Percentiles rank a stretch among this genome's conserved stretches.
phyloP scores from a whole-genome alignment of 1,284 basidiomycete genomes.

The Cutaneotrichosporon sp. region DNA sequence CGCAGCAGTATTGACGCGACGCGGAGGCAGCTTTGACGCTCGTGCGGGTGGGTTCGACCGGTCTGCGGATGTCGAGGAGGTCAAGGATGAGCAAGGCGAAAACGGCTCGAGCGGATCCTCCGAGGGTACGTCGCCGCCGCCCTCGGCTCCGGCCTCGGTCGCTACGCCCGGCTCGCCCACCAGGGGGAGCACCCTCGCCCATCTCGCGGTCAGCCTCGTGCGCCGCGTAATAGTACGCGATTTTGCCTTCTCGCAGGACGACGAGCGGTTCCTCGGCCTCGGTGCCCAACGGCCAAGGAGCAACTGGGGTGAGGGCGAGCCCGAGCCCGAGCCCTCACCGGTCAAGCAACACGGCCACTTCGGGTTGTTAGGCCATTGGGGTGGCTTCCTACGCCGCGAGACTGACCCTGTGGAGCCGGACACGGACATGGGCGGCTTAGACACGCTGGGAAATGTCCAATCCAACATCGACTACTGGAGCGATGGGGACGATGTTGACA shows the following conservation, averaged over 20 bases:
- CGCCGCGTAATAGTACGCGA: constrained; percentile 42
- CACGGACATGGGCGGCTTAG: constrained; percentile 22
- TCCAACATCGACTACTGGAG: constrained; percentile 22
- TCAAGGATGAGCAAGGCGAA: constrained; percentile 7
- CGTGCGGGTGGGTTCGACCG: background rate
- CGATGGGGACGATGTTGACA: constrained; percentile 25
- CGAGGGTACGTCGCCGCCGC: background rate
- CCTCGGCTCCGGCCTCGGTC: constrained; percentile 1
- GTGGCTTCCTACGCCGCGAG: constrained; percentile 19
- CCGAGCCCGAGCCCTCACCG: constrained; percentile 18
- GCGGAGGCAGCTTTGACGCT: constrained; percentile 3
- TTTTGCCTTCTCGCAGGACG: constrained; percentile 37
- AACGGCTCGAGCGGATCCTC: background rate
- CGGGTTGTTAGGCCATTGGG: constrained; percentile 28
- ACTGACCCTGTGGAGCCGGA: constrained; percentile 15
- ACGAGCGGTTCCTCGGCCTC: constrained; percentile 41
- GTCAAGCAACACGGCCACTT: constrained; percentile 26
- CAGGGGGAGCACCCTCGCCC: background rate
- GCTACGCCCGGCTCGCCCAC: background rate
- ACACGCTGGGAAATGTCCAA: constrained; percentile 19
- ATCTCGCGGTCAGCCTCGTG: constrained; percentile 9
- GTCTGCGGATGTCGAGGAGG: background rate
- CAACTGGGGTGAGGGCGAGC: constrained; percentile 27
- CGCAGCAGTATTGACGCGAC: background rate
- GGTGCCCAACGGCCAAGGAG: constrained; percentile 19